phyloP scores from a whole-genome alignment of 2,329 filamentous ascomycete species.

The Fusarium coffeatum region DNA sequence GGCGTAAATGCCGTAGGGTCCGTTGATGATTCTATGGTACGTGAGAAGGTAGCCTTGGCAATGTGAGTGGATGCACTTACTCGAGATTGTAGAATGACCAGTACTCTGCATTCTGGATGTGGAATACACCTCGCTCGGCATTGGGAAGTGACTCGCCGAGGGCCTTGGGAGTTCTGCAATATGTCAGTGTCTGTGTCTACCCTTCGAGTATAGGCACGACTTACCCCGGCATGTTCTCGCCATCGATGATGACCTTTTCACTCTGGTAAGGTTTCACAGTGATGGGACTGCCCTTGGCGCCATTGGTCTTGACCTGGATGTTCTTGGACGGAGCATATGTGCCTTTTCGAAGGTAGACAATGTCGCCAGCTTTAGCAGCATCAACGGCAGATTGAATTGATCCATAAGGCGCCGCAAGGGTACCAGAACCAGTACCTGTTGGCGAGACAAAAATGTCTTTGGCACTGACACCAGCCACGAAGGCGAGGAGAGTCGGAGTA shows the following conservation, averaged over 20 bases:
- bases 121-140: conserved; percentile 58
- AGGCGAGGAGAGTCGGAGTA: conserved; percentile 19
- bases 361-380: conserved; percentile 59
- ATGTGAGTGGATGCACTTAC: conserved; percentile 31
- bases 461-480: conserved; percentile 34
- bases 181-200: conserved; percentile 2
- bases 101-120: conserved; percentile 57
- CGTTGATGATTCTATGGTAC: conserved; percentile 47
- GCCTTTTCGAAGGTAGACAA: conserved; percentile 59
- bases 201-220: fast-evolving
- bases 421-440: conserved; percentile 55
- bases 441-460: conserved; percentile 60
- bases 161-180: conserved; percentile 55
- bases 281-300: conserved; percentile 54
- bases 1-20: conserved; percentile 53
- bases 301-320: conserved; percentile 60
- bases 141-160: conserved; percentile 55
- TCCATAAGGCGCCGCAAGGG: conserved; percentile 54
- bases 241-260: conserved; percentile 60
- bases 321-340: conserved; percentile 60
- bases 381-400: conserved; percentile 61
- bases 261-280: conserved; percentile 56
- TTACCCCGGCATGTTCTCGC: conserved; percentile 51
- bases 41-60: not conserved
- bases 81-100: conserved; percentile 57